Percentiles rank a stretch among this genome's conserved stretches.
Evolutionary conservation across 805 yeast genomes (phyloP).

Genomic region (Ogataea methylovora): DNA sequence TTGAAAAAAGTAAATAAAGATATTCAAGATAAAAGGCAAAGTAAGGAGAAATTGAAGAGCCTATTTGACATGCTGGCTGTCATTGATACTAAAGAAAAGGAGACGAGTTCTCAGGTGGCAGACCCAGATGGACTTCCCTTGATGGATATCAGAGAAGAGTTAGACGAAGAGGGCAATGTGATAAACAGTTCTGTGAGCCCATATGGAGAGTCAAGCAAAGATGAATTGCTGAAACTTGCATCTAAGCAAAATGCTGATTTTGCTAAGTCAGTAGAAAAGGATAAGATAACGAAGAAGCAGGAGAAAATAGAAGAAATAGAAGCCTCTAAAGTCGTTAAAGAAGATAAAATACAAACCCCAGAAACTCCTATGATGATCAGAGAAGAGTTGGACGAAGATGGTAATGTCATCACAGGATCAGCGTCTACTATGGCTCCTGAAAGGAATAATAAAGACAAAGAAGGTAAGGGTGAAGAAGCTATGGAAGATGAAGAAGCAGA

Average conservation of each 20-base stretch:
- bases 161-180: conserved; percentile 80
- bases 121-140: conserved; percentile 49
- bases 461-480: conserved; percentile 2
- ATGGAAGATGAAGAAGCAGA: conserved; percentile 11
- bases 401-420: conserved; percentile 45
- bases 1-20: conserved; percentile 24
- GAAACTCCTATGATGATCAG: conserved; percentile 52
- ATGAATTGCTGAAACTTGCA: too few relatives aligned
- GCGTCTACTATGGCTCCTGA: conserved; percentile 11
- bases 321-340: neutral
- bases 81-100: conserved; percentile 2
- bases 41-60: conserved; percentile 18
- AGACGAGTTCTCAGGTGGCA: conserved; percentile 20
- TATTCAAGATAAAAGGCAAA: conserved; percentile 25
- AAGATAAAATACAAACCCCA: neutral
- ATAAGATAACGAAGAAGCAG: too few relatives aligned
- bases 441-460: conserved; percentile 19
- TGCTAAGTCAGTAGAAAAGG: too few relatives aligned
- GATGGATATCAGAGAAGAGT: conserved; percentile 76
- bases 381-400: conserved; percentile 78
- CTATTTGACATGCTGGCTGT: conserved; percentile 16
- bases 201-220: too few relatives aligned
- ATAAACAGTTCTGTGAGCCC: conserved; percentile 38
- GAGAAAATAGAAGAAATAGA: neutral
- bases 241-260: too few relatives aligned